Base-by-base conservation (phyloP, 2,329 filamentous ascomycete species). In the Coniochaeta prunicola region DNA sequence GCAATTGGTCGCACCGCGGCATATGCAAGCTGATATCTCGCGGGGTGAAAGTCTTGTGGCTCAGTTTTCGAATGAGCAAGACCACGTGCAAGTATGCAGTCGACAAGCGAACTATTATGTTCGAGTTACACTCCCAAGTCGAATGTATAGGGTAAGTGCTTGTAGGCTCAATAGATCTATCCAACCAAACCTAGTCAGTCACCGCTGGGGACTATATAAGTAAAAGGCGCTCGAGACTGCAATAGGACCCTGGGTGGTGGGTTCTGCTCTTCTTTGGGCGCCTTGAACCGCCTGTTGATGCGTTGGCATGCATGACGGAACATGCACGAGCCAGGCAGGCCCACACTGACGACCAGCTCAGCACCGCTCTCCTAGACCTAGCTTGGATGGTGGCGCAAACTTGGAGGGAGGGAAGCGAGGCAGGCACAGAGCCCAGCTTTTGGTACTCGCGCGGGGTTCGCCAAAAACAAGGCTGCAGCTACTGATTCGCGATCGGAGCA, bases 221-320 rank as follows among this genome's bases (percentile, higher is more conserved):
- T 63, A 61, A 60, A 68, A 65, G n/a, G 64, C 63, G 67, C 69
- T 68, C 68, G 69, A 65, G 69, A 71, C 69, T 67, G 67, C 64
- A 69, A 72, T 67, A 60, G 67, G 68, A 64, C 64, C 62, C 62
- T 64, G 63, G 62, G 56, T 60, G 62, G 61, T 60, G 62, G 60
- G 69, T 65, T 71, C 68, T 68, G 66, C 66, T 66, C 68, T 69
- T 63, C 66, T 63, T 68, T 72, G 70, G 65, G 74, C 73, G 75
- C 73, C 73, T 75, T 73, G 71, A 72, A 67, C 72, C 70, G 74
- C 72, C 69, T 72, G 67, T 76, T 78, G 76, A 79, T 80, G 77
- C 74, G 77, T 71, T 80, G 77, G 77, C 80, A 82, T 83, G 80
- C 80, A 83, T 81, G 78, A 81, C 78, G 78, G 78, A 77, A 80